A percentile compares a stretch with the other conserved stretches of the same genome.
phyloP scores from a whole-genome alignment of 345 rosid genomes.

The Ceriops tagal region DNA sequence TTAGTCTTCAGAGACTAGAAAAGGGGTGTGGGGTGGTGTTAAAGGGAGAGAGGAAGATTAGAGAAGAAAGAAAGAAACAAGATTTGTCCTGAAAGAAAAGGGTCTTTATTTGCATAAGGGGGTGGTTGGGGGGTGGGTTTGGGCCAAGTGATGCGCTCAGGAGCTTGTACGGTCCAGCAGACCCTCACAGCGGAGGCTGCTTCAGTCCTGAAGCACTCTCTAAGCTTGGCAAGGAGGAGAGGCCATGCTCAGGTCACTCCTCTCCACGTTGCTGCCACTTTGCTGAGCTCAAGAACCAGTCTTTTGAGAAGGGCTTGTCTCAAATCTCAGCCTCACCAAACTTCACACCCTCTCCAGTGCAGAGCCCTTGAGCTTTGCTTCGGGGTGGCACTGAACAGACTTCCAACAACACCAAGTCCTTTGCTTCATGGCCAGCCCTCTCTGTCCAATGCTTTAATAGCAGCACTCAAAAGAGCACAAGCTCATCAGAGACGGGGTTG shows the following conservation, averaged over 20 bases:
- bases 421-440: constrained; percentile 46
- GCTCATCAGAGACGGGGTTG: constrained; percentile 52
- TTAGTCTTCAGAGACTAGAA: background rate
- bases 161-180: constrained; percentile 87
- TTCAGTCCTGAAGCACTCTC: constrained; percentile 91
- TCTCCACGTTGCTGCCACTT: constrained; percentile 55
- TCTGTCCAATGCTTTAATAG: constrained; percentile 50
- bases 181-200: constrained; percentile 98
- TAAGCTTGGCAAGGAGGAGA: constrained; percentile 74
- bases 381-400: constrained; percentile 51
- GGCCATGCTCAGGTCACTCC: constrained; percentile 98
- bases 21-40: constrained; percentile 22
- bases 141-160: constrained; percentile 85
- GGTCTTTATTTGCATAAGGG: constrained; percentile 13
- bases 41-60: constrained; percentile 6
- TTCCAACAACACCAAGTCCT: constrained; percentile 44
- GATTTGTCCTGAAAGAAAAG: constrained; percentile 8
- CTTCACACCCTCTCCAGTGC: constrained; percentile 46
- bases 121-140: constrained; percentile 54
- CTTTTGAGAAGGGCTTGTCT: constrained; percentile 47
- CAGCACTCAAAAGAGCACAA: constrained; percentile 54
- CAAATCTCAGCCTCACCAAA: constrained; percentile 39
- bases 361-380: constrained; percentile 62
- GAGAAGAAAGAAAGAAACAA: constrained; percentile 13
- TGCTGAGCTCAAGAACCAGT: constrained; percentile 42